Evolutionary conservation across 768 basidiomycete species (phyloP).

Genomic region (Lentinula sp.): DNA sequence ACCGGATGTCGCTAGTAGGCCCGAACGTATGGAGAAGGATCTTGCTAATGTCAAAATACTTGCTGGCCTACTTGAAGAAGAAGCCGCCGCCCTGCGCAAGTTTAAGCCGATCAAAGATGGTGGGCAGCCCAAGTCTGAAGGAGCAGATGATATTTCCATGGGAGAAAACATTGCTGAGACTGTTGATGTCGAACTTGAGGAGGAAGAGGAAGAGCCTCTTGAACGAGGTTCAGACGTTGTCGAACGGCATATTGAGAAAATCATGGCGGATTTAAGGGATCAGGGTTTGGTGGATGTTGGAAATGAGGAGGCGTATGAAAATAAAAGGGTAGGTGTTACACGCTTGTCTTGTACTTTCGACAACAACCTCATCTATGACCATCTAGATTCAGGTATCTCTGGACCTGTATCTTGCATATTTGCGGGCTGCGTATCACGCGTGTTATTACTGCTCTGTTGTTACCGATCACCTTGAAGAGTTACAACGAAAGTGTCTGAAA

Average conservation of each 20-base stretch:
- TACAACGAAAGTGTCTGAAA: slow-evolving; percentile 90
- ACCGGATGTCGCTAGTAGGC: slow-evolving; percentile 75
- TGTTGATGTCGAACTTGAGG: slow-evolving; percentile 21
- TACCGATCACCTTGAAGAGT: slow-evolving; percentile 90
- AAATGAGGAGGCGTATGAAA: slow-evolving; percentile 61
- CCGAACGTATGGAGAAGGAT: slow-evolving; percentile 79
- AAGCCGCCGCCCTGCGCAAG: slow-evolving; percentile 50
- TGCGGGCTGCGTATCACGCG: slow-evolving; percentile 87
- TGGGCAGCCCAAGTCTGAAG: slow-evolving; percentile 19
- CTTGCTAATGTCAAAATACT: slow-evolving; percentile 69
- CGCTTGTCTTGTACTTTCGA: slow-evolving; percentile 7
- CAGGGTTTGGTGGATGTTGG: slow-evolving; percentile 52
- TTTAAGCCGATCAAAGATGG: slow-evolving; percentile 19
- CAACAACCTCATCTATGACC: slow-evolving; percentile 16
- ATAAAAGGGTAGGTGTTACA: slow-evolving; percentile 55
- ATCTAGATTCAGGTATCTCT: slow-evolving; percentile 70
- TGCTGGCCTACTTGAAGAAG: slow-evolving; percentile 68
- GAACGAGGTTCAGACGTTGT: slow-evolving; percentile 75
- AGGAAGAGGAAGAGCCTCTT: slow-evolving; percentile 43
- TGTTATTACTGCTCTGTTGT: slow-evolving; percentile 98
- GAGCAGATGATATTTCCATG: slow-evolving; percentile 20
- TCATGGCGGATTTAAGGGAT: slow-evolving; percentile 64
- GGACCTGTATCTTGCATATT: slow-evolving; percentile 90
- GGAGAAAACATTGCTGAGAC: slow-evolving; percentile 16
- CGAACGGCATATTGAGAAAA: slow-evolving; percentile 73